Evolutionary conservation across 371 early-diverging fungal species (phyloP).

Genomic region (Mortierella polycephala): DNA sequence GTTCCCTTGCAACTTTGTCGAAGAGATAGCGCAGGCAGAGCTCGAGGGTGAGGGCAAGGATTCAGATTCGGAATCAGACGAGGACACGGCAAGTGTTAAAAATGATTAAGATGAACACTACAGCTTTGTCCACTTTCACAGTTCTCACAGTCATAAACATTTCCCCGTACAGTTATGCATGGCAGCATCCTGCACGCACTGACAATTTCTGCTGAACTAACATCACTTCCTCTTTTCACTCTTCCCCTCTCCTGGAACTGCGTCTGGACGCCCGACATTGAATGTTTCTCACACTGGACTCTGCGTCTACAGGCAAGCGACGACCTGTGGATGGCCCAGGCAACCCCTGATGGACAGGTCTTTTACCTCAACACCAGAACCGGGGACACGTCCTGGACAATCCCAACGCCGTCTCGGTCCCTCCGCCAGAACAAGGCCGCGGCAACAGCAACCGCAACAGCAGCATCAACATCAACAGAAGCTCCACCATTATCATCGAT

Average conservation of each 20-base stretch:
- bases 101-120: no score
- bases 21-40: slow-evolving; percentile 57
- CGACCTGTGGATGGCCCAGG: slow-evolving; percentile 54
- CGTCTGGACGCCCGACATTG: neutral
- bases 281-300: no score
- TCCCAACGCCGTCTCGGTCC: slow-evolving; percentile 19
- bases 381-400: slow-evolving; percentile 54
- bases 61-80: slow-evolving; percentile 17
- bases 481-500: neutral
- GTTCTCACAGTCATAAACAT: neutral
- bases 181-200: slow-evolving; percentile 1
- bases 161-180: neutral
- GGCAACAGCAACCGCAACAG: slow-evolving; percentile 4
- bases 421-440: no score
- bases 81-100: slow-evolving; percentile 26
- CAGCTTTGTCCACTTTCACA: neutral
- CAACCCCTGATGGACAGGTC: slow-evolving; percentile 49
- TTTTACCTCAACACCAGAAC: slow-evolving; percentile 62
- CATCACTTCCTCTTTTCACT: neutral
- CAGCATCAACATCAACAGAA: slow-evolving; percentile 13
- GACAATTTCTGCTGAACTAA: neutral
- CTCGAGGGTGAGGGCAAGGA: slow-evolving; percentile 21
- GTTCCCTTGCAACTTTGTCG: slow-evolving; percentile 74
- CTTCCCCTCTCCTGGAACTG: neutral
- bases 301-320: slow-evolving; percentile 12